Conservation (phyloP, 2,329 filamentous ascomycete species). For the Drechmeria coniospora region DNA sequence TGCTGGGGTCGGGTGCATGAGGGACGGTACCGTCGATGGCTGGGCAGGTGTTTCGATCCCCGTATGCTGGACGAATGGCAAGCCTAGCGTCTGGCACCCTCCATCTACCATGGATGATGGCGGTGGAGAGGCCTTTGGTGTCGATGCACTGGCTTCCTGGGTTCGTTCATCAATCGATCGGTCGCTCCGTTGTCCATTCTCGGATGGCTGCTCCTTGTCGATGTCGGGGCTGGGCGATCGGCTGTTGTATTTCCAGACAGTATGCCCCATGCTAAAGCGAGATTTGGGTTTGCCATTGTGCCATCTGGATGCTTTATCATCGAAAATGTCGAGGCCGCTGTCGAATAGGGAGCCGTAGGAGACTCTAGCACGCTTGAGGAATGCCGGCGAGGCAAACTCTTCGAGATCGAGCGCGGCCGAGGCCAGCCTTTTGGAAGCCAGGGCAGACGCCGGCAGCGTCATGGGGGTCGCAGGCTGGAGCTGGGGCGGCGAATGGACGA, state of each 20-base stretch:
- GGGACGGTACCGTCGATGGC: slow-evolving; percentile 5
- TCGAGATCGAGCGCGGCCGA: slow-evolving; percentile 22
- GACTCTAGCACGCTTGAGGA: slow-evolving; percentile 54
- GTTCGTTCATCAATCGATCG: slow-evolving; percentile 6
- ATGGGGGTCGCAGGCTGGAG: slow-evolving; percentile 2
- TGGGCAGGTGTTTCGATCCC: slow-evolving; percentile 15
- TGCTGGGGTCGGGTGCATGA: background rate
- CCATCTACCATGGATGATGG: slow-evolving; percentile 19
- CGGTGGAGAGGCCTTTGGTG: slow-evolving; percentile 6
- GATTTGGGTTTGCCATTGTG: slow-evolving; percentile 43
- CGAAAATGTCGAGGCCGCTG: slow-evolving; percentile 50
- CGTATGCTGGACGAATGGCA: slow-evolving; percentile 12
- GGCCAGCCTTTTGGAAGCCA: slow-evolving; percentile 18
- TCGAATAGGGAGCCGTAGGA: slow-evolving; percentile 56
- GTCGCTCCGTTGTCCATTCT: slow-evolving; percentile 8
- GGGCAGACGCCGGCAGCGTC: slow-evolving; percentile 1
- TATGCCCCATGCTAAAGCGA: slow-evolving; percentile 50
- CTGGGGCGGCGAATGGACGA: no score
- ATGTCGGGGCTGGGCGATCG: slow-evolving; percentile 56
- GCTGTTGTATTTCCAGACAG: slow-evolving; percentile 60
- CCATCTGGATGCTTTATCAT: slow-evolving; percentile 35
- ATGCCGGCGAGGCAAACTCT: slow-evolving; percentile 65
- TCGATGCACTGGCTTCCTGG: background rate
- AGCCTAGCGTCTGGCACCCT: slow-evolving; percentile 17
- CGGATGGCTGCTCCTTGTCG: slow-evolving; percentile 18